Conservation (phyloP, 306 rosid genomes). For the Gynostemma pentaphyllum region DNA sequence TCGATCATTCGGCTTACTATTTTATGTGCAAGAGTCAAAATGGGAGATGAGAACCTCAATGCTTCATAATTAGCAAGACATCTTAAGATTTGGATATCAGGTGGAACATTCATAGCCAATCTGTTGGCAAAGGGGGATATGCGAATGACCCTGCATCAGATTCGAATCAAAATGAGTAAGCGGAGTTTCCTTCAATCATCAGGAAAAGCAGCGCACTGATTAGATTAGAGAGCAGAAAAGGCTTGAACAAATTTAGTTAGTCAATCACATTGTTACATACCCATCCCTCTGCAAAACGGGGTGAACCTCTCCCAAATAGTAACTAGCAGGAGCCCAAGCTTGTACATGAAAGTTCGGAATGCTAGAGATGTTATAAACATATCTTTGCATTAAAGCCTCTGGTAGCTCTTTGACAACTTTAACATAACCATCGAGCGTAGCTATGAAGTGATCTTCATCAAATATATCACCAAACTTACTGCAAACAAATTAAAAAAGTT, state of each 20-base stretch:
- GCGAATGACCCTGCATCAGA: slow-evolving; percentile 60
- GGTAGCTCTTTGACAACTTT: slow-evolving; percentile 88
- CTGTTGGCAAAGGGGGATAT: slow-evolving; percentile 92
- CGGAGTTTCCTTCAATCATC: slow-evolving; percentile 2
- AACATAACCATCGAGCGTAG: slow-evolving; percentile 74
- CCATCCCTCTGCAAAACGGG: slow-evolving; percentile 73
- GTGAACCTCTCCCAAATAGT: slow-evolving; percentile 67
- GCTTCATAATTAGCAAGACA: slow-evolving; percentile 88
- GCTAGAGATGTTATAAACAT: slow-evolving; percentile 48
- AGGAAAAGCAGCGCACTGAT: background rate
- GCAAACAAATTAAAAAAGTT: slow-evolving; percentile 9
- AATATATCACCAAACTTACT: slow-evolving; percentile 82
- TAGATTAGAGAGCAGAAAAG: background rate
- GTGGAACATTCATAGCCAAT: slow-evolving; percentile 87
- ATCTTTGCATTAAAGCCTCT: slow-evolving; percentile 48
- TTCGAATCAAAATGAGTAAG: background rate
- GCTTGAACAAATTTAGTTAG: slow-evolving; percentile 1
- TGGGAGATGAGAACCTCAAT: slow-evolving; percentile 64
- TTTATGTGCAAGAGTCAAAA: slow-evolving; percentile 54
- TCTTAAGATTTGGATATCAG: slow-evolving; percentile 75
- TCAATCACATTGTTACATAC: slow-evolving; percentile 26
- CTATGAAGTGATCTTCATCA: slow-evolving; percentile 78
- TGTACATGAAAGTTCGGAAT: slow-evolving; percentile 59
- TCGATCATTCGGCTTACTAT: slow-evolving; percentile 58
- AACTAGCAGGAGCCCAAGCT: slow-evolving; percentile 83